A percentile compares a stretch with the other conserved stretches of the same genome.
Evolutionary conservation across 306 rosid species (phyloP).

Genomic region (Sechiopsis laciniata): DNA sequence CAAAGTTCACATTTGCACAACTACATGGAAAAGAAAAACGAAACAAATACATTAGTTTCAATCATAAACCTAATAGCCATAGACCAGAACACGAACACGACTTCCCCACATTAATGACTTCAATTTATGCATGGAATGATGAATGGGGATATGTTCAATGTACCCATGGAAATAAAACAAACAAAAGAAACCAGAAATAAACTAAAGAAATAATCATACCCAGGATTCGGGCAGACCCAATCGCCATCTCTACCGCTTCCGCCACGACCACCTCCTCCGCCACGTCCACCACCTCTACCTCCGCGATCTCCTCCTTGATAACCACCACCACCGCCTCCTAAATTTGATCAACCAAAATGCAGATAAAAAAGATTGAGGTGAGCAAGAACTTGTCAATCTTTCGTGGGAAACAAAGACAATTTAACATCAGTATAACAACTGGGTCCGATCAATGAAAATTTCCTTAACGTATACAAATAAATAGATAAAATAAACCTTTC

Average conservation of each 20-base stretch:
- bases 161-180: neutral
- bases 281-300: conserved; percentile 35
- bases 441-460: neutral
- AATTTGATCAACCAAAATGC: conserved; percentile 19
- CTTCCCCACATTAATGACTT: neutral
- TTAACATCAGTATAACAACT: neutral
- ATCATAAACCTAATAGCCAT: neutral
- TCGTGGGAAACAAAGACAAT: too few species aligned
- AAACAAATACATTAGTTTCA: neutral
- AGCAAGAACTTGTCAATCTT: neutral
- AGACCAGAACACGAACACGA: too few species aligned
- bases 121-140: conserved; percentile 22
- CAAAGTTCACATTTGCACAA: conserved; percentile 91
- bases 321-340: conserved; percentile 45
- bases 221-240: conserved; percentile 91
- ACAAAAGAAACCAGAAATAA: neutral
- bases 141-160: neutral
- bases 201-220: conserved; percentile 31
- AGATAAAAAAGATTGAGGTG: neutral
- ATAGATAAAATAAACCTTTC: too few species aligned
- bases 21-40: conserved; percentile 30
- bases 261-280: conserved; percentile 36
- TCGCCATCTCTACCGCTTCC: conserved; percentile 97
- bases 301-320: conserved; percentile 84
- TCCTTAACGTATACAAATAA: too few species aligned